These are phyloP conservation scores for Trypanosoma mega DNA, from an alignment of 208 protist genomes.

Conservation along the genomic window DNA sequence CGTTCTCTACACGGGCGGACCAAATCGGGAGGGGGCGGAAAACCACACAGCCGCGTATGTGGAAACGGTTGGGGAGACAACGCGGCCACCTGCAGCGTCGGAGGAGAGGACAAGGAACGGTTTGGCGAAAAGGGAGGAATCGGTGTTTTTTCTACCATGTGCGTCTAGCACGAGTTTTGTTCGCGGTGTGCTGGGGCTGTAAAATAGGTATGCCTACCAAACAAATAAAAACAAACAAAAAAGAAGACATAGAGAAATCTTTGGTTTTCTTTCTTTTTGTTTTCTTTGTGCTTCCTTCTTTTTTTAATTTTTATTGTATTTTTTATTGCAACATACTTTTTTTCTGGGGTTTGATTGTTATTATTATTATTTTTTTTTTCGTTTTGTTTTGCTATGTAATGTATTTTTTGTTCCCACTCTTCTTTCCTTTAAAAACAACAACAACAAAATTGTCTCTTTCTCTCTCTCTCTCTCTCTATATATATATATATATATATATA, in stretches of 20 bases:
- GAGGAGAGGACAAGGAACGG: too few species aligned
- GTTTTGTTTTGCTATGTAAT: neutral
- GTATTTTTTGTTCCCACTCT: neutral
- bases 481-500: constrained; percentile 1
- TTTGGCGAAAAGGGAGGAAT: neutral
- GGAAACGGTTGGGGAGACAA: neutral
- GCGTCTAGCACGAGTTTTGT: constrained; percentile 42
- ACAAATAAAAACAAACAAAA: too few species aligned
- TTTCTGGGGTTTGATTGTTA: neutral
- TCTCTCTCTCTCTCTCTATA: neutral
- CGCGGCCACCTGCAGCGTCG: too few species aligned
- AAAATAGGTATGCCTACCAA: neutral
- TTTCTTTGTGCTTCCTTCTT: constrained; percentile 14
- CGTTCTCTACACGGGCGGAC: constrained; percentile 54
- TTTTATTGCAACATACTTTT: constrained; percentile 14
- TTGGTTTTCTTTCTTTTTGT: constrained; percentile 10
- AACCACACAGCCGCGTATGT: neutral
- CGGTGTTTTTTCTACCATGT: constrained; percentile 34
- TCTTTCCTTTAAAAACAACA: neutral
- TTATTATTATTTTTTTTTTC: constrained; percentile 5
- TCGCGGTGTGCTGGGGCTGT: constrained; percentile 39
- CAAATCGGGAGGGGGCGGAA: neutral
- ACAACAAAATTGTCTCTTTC: neutral
- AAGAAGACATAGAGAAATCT: neutral
- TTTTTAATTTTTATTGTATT: too few species aligned